Conservation (phyloP, 148 eudicot species). For the Arbutus unedo region DNA sequence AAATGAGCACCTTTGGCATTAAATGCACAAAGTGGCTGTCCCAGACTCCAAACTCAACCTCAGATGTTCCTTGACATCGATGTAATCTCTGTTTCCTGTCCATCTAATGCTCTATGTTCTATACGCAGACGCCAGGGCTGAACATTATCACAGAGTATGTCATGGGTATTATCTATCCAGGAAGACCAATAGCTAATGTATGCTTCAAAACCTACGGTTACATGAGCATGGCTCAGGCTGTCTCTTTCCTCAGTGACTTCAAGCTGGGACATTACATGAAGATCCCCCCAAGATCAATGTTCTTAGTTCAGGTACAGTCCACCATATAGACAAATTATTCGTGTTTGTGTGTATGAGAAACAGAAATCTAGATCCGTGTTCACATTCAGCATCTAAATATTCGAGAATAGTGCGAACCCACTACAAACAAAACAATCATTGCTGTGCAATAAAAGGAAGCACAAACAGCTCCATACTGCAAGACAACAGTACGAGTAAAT, state of each 20-base stretch:
- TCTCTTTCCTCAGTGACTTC: slow-evolving; percentile 91
- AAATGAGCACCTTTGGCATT: neutral
- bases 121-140: slow-evolving; percentile 89
- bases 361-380: neutral
- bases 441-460: neutral
- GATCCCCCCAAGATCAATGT: slow-evolving; percentile 99
- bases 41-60: neutral
- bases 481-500: neutral
- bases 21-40: neutral
- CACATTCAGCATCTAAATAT: neutral
- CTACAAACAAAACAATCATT: neutral
- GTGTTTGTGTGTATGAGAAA: neutral
- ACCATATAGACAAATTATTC: neutral
- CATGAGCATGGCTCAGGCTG: slow-evolving; percentile 99
- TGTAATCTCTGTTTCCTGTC: slow-evolving; percentile 1
- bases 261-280: slow-evolving; percentile 99
- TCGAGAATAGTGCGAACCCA: neutral
- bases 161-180: slow-evolving; percentile 92
- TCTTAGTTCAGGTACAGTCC: slow-evolving; percentile 82
- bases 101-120: slow-evolving; percentile 20
- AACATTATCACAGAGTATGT: slow-evolving; percentile 92
- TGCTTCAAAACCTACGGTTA: slow-evolving; percentile 92
- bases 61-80: neutral
- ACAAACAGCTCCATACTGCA: neutral
- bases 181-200: slow-evolving; percentile 94